These are phyloP conservation scores for Blastocystis sp. DNA, from an alignment of 352 stramenopile genomes.

Conservation along the genomic window DNA sequence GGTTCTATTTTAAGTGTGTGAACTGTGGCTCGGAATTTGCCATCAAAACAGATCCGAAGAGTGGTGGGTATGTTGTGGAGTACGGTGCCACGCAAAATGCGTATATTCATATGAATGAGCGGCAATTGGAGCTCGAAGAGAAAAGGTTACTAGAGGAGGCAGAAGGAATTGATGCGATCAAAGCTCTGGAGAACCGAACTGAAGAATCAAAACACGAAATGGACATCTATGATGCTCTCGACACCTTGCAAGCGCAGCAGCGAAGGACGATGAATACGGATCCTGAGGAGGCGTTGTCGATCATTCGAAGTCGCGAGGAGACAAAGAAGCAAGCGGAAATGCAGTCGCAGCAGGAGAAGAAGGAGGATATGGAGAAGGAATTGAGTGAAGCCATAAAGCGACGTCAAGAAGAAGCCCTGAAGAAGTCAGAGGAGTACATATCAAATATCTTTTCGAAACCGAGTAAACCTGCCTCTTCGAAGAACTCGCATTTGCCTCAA, in stretches of 20 bases:
- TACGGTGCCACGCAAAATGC: constrained; percentile 90
- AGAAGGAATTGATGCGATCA: constrained; percentile 90
- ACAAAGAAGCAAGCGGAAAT: constrained; percentile 52
- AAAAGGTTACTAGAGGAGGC: constrained; percentile 75
- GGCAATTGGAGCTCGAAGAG: constrained; percentile 71
- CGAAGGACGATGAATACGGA: constrained; percentile 71
- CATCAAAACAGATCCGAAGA: constrained; percentile 96
- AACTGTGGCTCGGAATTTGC: constrained; percentile 87
- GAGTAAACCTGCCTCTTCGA: neutral
- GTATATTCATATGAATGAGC: constrained; percentile 86
- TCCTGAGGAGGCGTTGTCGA: constrained; percentile 54
- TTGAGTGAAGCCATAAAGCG: neutral
- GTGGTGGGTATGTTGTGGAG: constrained; percentile 93
- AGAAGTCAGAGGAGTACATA: neutral
- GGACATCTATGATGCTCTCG: constrained; percentile 93
- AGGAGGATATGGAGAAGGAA: constrained; percentile 12
- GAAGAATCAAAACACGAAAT: constrained; percentile 96
- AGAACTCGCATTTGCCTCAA: neutral
- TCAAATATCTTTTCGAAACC: neutral
- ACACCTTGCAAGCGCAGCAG: constrained; percentile 91
- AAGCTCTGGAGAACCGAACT: constrained; percentile 93
- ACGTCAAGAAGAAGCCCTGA: neutral
- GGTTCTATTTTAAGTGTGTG: constrained; percentile 95
- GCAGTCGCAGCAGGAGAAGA: neutral
- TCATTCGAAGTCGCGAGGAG: constrained; percentile 27